Evolutionary conservation across 768 basidiomycete genomes (phyloP).

Genomic region (Amanita rimosa): DNA sequence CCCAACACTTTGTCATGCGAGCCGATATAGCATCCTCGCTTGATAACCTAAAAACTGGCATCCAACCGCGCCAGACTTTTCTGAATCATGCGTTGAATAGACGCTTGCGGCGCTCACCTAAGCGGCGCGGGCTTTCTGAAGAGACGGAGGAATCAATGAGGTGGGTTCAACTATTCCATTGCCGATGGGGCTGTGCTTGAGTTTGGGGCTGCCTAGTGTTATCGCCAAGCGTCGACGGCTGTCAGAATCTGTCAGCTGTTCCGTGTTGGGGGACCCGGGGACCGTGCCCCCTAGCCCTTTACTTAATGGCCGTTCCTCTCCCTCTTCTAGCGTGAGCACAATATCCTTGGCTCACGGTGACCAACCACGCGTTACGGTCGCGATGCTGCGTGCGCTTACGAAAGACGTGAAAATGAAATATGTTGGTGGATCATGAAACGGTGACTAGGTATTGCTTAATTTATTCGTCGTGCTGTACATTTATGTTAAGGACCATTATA

Average conservation of each 20-base stretch:
- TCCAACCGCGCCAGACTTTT: constrained; percentile 22
- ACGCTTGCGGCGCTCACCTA: constrained; percentile 32
- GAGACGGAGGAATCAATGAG: constrained; percentile 25
- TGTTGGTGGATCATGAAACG: neutral
- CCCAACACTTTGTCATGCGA: constrained; percentile 17
- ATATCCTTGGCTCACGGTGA: constrained; percentile 22
- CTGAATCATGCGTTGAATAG: constrained; percentile 27
- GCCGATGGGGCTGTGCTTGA: neutral
- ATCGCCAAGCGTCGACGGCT: constrained; percentile 33
- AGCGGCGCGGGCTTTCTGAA: constrained; percentile 32
- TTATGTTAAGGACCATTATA: neutral
- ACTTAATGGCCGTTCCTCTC: constrained; percentile 24
- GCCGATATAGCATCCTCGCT: constrained; percentile 20
- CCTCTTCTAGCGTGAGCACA: constrained; percentile 36
- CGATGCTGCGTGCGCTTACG: constrained; percentile 55
- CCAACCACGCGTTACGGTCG: constrained; percentile 33
- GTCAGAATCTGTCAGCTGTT: constrained; percentile 21
- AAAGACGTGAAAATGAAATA: constrained; percentile 42
- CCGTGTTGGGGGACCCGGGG: constrained; percentile 20
- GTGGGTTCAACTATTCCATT: too few relatives aligned
- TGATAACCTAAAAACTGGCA: constrained; percentile 19
- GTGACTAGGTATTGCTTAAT: neutral
- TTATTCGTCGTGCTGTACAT: constrained; percentile 4
- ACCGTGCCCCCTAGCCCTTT: constrained; percentile 22
- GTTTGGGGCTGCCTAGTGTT: constrained; percentile 1